phyloP scores from a whole-genome alignment of 495 filamentous ascomycete genomes.

The Hyaloscypha bicolor region DNA sequence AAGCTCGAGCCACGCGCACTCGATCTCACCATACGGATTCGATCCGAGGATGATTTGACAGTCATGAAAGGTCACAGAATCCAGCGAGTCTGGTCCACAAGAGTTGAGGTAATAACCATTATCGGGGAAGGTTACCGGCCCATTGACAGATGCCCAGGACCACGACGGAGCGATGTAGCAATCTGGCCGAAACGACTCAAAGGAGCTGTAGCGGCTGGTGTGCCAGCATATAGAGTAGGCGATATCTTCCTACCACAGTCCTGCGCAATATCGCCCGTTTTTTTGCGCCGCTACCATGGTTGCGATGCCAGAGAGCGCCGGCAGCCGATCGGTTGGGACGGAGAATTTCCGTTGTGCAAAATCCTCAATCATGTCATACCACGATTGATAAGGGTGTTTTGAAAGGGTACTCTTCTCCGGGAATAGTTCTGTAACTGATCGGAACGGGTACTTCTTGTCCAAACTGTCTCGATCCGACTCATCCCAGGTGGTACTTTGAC shows the following conservation, averaged over 20 bases:
- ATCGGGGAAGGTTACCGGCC: not conserved
- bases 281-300: not conserved
- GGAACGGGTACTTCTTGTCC: too few relatives aligned
- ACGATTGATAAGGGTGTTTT: not conserved
- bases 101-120: too few relatives aligned
- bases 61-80: too few relatives aligned
- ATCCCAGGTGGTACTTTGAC: too few relatives aligned
- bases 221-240: not conserved
- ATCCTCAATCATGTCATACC: slow-evolving; percentile 8
- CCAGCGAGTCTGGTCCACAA: too few relatives aligned
- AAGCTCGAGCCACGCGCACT: too few relatives aligned
- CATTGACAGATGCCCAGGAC: slow-evolving; percentile 5
- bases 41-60: too few relatives aligned
- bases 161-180: slow-evolving; percentile 1
- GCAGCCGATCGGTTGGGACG: slow-evolving; percentile 8
- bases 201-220: not conserved
- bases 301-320: slow-evolving; percentile 9
- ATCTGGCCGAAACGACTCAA: not conserved
- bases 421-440: too few relatives aligned
- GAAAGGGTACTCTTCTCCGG: too few relatives aligned
- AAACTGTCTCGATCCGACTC: too few relatives aligned
- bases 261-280: not conserved
- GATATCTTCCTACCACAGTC: not conserved
- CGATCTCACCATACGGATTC: too few relatives aligned
- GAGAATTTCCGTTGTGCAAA: slow-evolving; percentile 8